A percentile compares a stretch with the other conserved stretches of the same genome.
phyloP scores from a whole-genome alignment of 1,139 yeast species.

The Nakaseomyces bracarensis region DNA sequence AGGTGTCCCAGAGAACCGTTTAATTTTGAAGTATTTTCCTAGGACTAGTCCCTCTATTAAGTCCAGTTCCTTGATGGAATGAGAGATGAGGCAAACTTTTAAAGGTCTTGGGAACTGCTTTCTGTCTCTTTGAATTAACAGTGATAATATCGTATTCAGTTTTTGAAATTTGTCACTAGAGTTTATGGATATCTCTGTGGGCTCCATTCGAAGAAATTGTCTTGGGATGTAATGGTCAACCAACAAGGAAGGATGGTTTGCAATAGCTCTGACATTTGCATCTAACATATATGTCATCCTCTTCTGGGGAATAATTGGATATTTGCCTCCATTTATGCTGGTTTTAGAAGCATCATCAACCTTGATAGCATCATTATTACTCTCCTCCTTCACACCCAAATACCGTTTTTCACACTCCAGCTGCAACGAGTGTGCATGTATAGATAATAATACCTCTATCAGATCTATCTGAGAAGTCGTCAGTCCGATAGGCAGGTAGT shows the following conservation, averaged over 20 bases:
- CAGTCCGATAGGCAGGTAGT: slow-evolving; percentile 47
- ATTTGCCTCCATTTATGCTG: slow-evolving; percentile 6
- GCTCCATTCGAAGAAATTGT: slow-evolving; percentile 54
- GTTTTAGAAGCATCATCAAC: not conserved
- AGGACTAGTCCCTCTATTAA: slow-evolving; percentile 57
- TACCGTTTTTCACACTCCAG: slow-evolving; percentile 10
- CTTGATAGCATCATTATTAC: not conserved
- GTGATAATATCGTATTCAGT: slow-evolving; percentile 45
- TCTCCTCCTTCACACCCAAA: slow-evolving; percentile 12
- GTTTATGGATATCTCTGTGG: slow-evolving; percentile 45
- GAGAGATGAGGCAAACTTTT: slow-evolving; percentile 47
- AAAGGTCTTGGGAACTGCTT: slow-evolving; percentile 14
- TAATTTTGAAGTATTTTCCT: slow-evolving; percentile 51
- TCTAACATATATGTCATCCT: slow-evolving; percentile 39
- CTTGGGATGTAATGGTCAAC: slow-evolving; percentile 73
- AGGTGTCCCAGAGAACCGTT: slow-evolving; percentile 53
- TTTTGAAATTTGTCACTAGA: slow-evolving; percentile 53
- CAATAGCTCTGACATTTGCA: slow-evolving; percentile 43
- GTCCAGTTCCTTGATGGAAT: slow-evolving; percentile 59
- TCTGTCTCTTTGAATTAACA: slow-evolving; percentile 18
- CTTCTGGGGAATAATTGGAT: slow-evolving; percentile 24
- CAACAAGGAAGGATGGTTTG: slow-evolving; percentile 58
- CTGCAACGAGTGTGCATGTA: slow-evolving; percentile 42
- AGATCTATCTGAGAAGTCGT: slow-evolving; percentile 51
- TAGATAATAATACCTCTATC: slow-evolving; percentile 43